phyloP scores from a whole-genome alignment of 352 stramenopile genomes.

The Pythium grandisporangium region DNA sequence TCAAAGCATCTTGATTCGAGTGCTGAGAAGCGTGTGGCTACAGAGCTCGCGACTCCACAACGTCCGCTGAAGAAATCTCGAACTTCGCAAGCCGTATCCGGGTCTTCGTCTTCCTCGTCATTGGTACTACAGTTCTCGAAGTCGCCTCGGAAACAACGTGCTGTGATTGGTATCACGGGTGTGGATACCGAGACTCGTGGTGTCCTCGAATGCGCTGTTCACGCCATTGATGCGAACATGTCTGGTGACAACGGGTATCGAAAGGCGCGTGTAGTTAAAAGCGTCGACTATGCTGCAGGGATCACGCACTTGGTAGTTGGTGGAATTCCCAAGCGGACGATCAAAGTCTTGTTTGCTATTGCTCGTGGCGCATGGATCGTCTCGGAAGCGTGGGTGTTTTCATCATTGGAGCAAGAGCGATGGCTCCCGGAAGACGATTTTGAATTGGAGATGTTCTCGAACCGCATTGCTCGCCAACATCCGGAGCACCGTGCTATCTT shows the following conservation, averaged over 20 bases:
- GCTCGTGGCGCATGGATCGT: constrained; percentile 75
- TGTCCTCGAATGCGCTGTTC: constrained; percentile 66
- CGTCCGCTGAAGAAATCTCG: too few relatives aligned
- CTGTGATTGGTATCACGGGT: constrained; percentile 70
- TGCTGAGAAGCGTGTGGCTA: too few relatives aligned
- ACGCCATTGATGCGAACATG: constrained; percentile 66
- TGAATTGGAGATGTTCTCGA: constrained; percentile 43
- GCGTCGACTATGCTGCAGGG: constrained; percentile 50
- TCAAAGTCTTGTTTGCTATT: constrained; percentile 82
- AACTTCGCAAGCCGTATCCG: too few relatives aligned
- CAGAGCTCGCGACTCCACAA: too few relatives aligned
- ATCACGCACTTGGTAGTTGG: constrained; percentile 76
- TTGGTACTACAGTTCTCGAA: too few relatives aligned
- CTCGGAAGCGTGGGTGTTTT: constrained; percentile 69
- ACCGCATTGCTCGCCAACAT: constrained; percentile 29
- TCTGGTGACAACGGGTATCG: constrained; percentile 29
- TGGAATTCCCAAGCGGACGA: constrained; percentile 56
- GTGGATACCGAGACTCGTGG: constrained; percentile 44
- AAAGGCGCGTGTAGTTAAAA: constrained; percentile 74
- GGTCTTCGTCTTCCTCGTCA: too few relatives aligned
- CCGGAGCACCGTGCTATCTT: constrained; percentile 52
- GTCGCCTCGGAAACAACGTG: too few relatives aligned
- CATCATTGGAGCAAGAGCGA: constrained; percentile 57
- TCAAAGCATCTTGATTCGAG: too few relatives aligned
- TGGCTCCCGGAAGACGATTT: constrained; percentile 68